Conservation (phyloP, 2,329 filamentous ascomycete species). For the Xylaria polymorpha region DNA sequence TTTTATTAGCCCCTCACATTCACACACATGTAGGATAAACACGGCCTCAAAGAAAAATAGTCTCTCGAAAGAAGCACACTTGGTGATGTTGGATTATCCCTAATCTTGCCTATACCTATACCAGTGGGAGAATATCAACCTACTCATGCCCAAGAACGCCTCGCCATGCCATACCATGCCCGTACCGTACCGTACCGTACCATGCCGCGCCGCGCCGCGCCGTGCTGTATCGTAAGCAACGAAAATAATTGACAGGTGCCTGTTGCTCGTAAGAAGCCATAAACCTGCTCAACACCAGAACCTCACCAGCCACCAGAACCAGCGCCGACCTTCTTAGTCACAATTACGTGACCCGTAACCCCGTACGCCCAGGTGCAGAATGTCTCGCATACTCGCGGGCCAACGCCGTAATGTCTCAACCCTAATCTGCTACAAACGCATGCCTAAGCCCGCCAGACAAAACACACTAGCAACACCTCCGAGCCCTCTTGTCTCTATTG, state of each 20-base stretch:
- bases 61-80: slow-evolving; percentile 18
- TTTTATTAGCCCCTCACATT: neutral
- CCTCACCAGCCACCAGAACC: neutral
- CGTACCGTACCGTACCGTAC: slow-evolving; percentile 1
- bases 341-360: neutral
- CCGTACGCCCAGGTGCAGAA: neutral
- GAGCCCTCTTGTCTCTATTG: slow-evolving; percentile 39
- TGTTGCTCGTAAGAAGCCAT: slow-evolving; percentile 1
- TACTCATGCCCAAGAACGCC: slow-evolving; percentile 34
- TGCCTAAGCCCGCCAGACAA: neutral
- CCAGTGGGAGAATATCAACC: slow-evolving; percentile 24
- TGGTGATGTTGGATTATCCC: slow-evolving; percentile 23
- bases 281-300: neutral
- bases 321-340: neutral
- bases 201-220: slow-evolving; percentile 10
- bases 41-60: neutral
- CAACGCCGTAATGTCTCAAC: slow-evolving; percentile 16
- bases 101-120: slow-evolving; percentile 24
- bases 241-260: slow-evolving; percentile 6
- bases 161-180: slow-evolving; percentile 30
- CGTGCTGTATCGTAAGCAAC: slow-evolving; percentile 3
- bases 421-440: neutral
- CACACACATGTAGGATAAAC: neutral
- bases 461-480: slow-evolving; percentile 45
- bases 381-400: neutral